Percentiles rank a stretch among this genome's conserved stretches.
Conservation (phyloP, 441 rosid genomes). For the Pelargonium myrrhifolium region DNA sequence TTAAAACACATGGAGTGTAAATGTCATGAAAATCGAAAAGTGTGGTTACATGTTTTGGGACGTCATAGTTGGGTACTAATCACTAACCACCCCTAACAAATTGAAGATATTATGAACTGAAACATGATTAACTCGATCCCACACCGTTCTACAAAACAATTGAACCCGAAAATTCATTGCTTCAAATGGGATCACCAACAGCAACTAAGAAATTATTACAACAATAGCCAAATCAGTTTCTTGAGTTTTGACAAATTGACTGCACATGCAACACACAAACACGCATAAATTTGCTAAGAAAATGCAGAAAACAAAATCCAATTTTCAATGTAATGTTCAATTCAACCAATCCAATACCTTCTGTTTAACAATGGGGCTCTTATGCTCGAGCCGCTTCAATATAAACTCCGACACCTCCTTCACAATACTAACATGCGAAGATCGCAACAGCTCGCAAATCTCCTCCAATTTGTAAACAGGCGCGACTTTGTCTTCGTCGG, state of each 20-base stretch:
- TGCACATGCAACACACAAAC: background rate
- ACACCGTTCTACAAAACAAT: background rate
- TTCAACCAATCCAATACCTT: constrained; percentile 45
- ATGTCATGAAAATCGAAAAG: too few relatives aligned
- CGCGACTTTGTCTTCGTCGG: constrained; percentile 82
- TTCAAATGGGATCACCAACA: background rate
- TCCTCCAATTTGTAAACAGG: constrained; percentile 95
- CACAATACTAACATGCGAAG: constrained; percentile 70
- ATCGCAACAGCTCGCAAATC: constrained; percentile 79
- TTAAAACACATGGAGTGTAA: too few relatives aligned
- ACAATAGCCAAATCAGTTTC: background rate
- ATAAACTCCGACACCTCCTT: constrained; percentile 82
- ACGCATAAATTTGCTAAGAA: background rate
- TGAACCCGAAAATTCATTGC: background rate
- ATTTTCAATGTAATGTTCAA: background rate
- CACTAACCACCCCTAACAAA: too few relatives aligned
- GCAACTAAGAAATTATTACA: background rate
- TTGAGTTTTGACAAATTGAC: background rate
- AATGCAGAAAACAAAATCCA: background rate
- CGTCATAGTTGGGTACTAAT: too few relatives aligned
- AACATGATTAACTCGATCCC: background rate
- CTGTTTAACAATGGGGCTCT: constrained; percentile 87
- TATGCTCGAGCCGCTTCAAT: constrained; percentile 80
- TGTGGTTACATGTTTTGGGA: too few relatives aligned
- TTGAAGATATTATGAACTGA: background rate